A percentile compares a stretch with the other conserved stretches of the same genome.
phyloP scores from a whole-genome alignment of 345 rosid species.

The Syzygium aqueum region DNA sequence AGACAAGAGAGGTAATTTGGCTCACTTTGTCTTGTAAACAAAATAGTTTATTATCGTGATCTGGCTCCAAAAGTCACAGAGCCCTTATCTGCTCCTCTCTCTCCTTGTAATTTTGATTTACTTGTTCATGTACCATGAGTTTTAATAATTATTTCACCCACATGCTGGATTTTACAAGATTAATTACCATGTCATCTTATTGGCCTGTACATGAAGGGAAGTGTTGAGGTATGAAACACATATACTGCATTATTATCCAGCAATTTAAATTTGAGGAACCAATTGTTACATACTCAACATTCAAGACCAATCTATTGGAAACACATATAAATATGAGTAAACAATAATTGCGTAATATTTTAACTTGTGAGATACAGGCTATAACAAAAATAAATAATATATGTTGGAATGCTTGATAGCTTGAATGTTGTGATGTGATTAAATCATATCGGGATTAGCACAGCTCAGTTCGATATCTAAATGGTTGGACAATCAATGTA shows the following conservation, averaged over 20 bases:
- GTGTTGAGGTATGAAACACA: not conserved
- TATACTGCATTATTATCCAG: not conserved
- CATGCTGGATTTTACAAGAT: not conserved
- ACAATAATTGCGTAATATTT: not conserved
- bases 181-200: not conserved
- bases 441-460: too few species aligned
- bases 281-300: not conserved
- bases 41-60: too few species aligned
- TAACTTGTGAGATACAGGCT: not conserved
- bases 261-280: not conserved
- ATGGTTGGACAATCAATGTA: too few species aligned
- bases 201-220: not conserved
- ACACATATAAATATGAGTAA: not conserved
- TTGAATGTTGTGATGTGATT: too few species aligned
- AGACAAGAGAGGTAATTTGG: not conserved
- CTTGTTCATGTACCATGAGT: not conserved
- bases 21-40: too few species aligned
- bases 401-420: not conserved
- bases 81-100: not conserved
- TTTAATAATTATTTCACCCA: not conserved
- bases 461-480: too few species aligned
- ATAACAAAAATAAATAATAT: too few species aligned
- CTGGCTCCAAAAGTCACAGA: not conserved
- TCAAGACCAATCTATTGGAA: not conserved
- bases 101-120: too few species aligned